Percentiles rank a stretch among this genome's conserved stretches.
Conservation (phyloP, 495 filamentous ascomycete species). For the Copromyces sp. region DNA sequence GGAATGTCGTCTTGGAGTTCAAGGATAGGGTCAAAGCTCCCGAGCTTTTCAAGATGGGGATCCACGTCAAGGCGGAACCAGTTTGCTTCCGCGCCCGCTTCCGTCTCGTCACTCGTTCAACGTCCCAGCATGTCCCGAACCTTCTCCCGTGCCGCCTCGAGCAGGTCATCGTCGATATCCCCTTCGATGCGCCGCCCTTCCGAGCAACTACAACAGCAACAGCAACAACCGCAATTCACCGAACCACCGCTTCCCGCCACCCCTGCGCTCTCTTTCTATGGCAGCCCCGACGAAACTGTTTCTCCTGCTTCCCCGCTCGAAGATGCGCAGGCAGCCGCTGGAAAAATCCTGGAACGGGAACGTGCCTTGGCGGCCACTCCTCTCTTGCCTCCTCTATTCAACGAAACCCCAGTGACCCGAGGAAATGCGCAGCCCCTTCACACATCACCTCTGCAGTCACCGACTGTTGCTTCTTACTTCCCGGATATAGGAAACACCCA, state of each 20-base stretch:
- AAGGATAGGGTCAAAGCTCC: constrained; percentile 59
- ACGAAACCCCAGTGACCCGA: constrained; percentile 29
- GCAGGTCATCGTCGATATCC: constrained; percentile 59
- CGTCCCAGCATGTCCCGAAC: constrained; percentile 32
- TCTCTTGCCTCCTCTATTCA: constrained; percentile 69
- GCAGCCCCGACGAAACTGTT: constrained; percentile 41
- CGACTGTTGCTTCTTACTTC: constrained; percentile 38
- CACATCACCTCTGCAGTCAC: constrained; percentile 74
- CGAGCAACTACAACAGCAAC: constrained; percentile 24
- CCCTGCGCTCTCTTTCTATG: constrained; percentile 55
- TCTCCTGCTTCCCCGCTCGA: constrained; percentile 41
- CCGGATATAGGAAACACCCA: constrained; percentile 19
- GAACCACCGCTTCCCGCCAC: constrained; percentile 52
- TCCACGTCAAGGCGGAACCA: constrained; percentile 39
- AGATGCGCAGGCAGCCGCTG: constrained; percentile 45
- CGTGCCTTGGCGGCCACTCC: constrained; percentile 64
- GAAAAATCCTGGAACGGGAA: constrained; percentile 43
- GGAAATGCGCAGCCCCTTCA: constrained; percentile 34
- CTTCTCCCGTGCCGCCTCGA: constrained; percentile 44
- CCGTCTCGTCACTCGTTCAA: constrained; percentile 32
- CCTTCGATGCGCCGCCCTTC: constrained; percentile 40
- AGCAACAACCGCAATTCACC: neutral
- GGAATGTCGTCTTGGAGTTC: constrained; percentile 54
- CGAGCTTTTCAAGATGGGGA: constrained; percentile 60
- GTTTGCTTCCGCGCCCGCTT: constrained; percentile 36